phyloP scores from a whole-genome alignment of 2,329 filamentous ascomycete genomes.

The Cercospora sesami region DNA sequence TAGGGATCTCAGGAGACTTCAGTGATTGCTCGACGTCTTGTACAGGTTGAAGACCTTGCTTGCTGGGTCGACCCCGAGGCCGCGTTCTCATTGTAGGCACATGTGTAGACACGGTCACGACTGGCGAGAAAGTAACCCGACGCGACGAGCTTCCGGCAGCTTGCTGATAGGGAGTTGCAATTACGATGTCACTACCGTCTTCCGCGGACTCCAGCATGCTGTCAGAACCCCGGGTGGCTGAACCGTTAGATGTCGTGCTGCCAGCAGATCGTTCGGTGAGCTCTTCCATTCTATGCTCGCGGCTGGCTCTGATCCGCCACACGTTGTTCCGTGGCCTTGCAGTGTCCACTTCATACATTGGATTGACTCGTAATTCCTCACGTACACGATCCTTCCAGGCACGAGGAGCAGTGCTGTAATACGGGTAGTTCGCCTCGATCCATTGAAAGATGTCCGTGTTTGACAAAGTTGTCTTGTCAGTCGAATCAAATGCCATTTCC shows the following conservation, averaged over 20 bases:
- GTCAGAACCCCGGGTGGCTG: background rate
- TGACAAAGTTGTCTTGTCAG: background rate
- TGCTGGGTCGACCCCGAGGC: background rate
- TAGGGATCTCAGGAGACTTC: background rate
- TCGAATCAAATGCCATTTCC: constrained; percentile 9
- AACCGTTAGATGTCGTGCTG: background rate
- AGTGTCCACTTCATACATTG: constrained; percentile 9
- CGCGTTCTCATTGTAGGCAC: background rate
- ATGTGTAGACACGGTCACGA: constrained; percentile 15
- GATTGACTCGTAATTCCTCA: constrained; percentile 11
- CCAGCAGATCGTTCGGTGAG: background rate
- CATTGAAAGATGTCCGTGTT: constrained; percentile 11
- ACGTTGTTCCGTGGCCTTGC: constrained; percentile 2
- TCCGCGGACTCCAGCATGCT: background rate
- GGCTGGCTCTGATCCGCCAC: constrained; percentile 8
- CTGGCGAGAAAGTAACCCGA: constrained; percentile 18
- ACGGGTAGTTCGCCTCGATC: constrained; percentile 12
- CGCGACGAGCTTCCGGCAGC: constrained; percentile 4
- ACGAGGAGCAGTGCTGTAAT: constrained; percentile 12
- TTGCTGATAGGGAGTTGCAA: background rate
- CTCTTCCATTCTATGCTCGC: background rate
- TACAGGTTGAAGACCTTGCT: background rate
- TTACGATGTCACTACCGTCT: background rate
- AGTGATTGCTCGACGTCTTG: background rate
- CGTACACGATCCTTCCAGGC: constrained; percentile 13